Evolutionary conservation across 768 basidiomycete genomes (phyloP), one percentile per base, ranked within the genome.

Genomic region (Leccinum boreale): DNA sequence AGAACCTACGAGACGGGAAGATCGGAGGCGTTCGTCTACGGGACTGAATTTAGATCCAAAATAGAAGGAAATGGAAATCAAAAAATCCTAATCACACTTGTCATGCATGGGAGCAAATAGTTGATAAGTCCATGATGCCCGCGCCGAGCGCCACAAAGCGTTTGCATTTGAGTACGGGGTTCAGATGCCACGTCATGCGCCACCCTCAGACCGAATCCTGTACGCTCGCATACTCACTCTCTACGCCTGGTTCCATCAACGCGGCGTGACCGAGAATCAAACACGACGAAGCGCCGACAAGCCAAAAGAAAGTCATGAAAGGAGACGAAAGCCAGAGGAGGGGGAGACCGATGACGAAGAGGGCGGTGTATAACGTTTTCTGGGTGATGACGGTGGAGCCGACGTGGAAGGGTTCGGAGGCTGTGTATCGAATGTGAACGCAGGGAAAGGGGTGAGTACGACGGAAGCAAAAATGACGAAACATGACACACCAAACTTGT

Each of bases 271-370:
- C 85, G 60, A 96, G 78, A 66, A 98, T 91, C 60, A 96, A 77
- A 59, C 95, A 79, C 19, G 84, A 81, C 1, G 92, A 94, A 1
- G 90, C 89, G 19, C 94, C 94, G 58, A 96, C 86, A 65, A 98
- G 81, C 92, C 93, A 96, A 82, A 98, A 97, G 75, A 98, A 85
- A 24, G 91, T 90, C 77, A 79, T 73, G 66, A 92, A 77, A 5
- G 91, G 90, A 28, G 86, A 86, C 6, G 89, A 76, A 68, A 82
- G 74, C 85, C 86, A 92, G 58, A 98, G 83, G 51, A 98, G 79
- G 3, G 94, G 94, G 52, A 97, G 79, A 49, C 95, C 95, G 67
- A 97, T 88, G 62, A 94, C 86, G 75, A 98, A 95, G 28, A 98
- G 87, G 44, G 75, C 85, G 42, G 81, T 88, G 78, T 97, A 98